A percentile compares a stretch with the other conserved stretches of the same genome.
These are phyloP conservation scores for Candida quercuum DNA, from an alignment of 805 yeast species.

Conservation along the genomic window DNA sequence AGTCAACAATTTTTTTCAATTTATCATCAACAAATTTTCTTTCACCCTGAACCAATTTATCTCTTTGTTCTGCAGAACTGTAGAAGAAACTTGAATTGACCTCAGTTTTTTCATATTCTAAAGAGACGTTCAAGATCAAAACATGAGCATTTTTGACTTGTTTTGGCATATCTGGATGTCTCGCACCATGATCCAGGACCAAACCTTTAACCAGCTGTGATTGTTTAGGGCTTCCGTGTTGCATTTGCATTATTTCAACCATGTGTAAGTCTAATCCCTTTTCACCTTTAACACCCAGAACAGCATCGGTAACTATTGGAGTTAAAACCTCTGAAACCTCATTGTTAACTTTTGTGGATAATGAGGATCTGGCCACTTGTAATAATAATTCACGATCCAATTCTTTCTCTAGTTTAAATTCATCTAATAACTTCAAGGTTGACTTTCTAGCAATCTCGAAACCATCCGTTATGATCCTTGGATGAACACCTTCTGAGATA, in stretches of 20 bases:
- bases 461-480: conserved; percentile 91
- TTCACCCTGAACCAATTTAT: conserved; percentile 88
- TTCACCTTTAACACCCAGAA: conserved; percentile 61
- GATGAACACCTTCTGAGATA: conserved; percentile 92
- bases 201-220: conserved; percentile 82
- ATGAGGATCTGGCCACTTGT: conserved; percentile 87
- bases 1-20: conserved; percentile 82
- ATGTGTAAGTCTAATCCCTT: conserved; percentile 81
- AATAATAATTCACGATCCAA: conserved; percentile 82
- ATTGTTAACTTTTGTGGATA: conserved; percentile 77
- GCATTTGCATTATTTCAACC: conserved; percentile 99
- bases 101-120: conserved; percentile 97
- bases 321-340: conserved; percentile 77
- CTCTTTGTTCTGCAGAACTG: conserved; percentile 93
- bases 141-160: conserved; percentile 77
- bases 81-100: conserved; percentile 95
- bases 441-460: conserved; percentile 85
- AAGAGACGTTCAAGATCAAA: conserved; percentile 84
- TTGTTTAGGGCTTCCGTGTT: conserved; percentile 80
- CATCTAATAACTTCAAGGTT: conserved; percentile 62
- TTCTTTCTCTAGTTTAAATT: conserved; percentile 49
- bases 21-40: conserved; percentile 93
- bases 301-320: conserved; percentile 96
- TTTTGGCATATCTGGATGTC: conserved; percentile 99
- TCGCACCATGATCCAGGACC: conserved; percentile 95